phyloP scores from a whole-genome alignment of 768 basidiomycete species.

The Grammothele lineata region DNA sequence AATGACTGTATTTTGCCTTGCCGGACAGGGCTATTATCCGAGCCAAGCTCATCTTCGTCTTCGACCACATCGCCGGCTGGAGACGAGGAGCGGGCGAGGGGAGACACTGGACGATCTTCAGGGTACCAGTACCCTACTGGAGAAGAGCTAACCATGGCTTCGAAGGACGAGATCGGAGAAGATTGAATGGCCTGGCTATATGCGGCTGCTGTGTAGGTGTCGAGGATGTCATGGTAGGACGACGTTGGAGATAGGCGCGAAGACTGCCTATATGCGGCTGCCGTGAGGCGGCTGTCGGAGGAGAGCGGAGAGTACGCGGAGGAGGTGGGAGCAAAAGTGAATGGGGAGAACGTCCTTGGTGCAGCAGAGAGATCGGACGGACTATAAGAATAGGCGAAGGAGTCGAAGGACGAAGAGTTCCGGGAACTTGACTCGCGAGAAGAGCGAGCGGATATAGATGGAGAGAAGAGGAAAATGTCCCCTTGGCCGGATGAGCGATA shows the following conservation, averaged over 20 bases:
- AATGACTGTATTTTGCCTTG: conserved; percentile 13
- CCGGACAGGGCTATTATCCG: not conserved
- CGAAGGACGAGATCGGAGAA: conserved; percentile 14
- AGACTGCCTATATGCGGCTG: too few relatives aligned
- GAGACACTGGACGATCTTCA: conserved; percentile 1
- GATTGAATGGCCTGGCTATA: too few relatives aligned
- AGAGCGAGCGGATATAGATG: conserved; percentile 2
- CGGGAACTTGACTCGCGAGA: conserved; percentile 6
- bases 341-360: conserved; percentile 3
- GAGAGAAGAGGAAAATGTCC: conserved; percentile 14
- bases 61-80: too few relatives aligned
- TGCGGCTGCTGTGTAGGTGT: too few relatives aligned
- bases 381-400: conserved; percentile 12
- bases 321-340: not conserved
- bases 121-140: conserved; percentile 16
- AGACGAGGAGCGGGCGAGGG: conserved; percentile 14
- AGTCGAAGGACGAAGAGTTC: conserved; percentile 8
- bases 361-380: conserved; percentile 2
- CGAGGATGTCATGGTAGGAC: too few relatives aligned
- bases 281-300: too few relatives aligned
- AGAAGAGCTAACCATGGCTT: conserved; percentile 17
- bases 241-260: too few relatives aligned
- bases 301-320: conserved; percentile 2
- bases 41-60: not conserved
- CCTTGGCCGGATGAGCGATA: conserved; percentile 2